Evolutionary conservation across 495 filamentous ascomycete species (phyloP).

Genomic region (Bacidia rubella): DNA sequence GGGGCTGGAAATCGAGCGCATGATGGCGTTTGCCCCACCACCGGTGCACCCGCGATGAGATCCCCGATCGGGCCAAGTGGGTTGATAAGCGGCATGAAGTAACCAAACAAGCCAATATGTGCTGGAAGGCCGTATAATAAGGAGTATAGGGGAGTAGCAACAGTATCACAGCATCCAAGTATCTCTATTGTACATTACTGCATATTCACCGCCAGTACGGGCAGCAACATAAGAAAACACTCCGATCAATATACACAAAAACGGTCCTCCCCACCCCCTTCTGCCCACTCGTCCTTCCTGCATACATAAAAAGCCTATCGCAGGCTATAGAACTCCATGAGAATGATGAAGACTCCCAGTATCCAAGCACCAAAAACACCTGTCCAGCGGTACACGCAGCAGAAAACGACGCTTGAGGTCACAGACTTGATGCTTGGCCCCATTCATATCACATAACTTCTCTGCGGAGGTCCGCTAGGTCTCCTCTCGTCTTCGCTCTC

Average conservation of each 20-base stretch:
- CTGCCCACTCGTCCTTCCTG: too few relatives aligned
- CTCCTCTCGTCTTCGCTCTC: conserved; percentile 1
- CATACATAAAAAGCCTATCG: too few relatives aligned
- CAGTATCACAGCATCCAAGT: not conserved
- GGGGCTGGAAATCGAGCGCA: not conserved
- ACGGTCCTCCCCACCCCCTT: not conserved
- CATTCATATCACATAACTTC: conserved; percentile 2
- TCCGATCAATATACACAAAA: not conserved
- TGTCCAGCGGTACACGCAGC: not conserved
- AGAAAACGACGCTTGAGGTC: not conserved
- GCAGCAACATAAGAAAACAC: not conserved
- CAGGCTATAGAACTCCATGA: too few relatives aligned
- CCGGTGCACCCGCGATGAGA: not conserved
- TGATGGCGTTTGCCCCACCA: not conserved
- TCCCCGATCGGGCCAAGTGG: too few relatives aligned
- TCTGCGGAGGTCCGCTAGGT: too few relatives aligned
- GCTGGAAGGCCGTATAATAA: too few relatives aligned
- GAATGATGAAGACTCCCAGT: not conserved
- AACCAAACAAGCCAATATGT: too few relatives aligned
- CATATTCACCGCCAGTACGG: not conserved
- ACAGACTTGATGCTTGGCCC: not conserved
- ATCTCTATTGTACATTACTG: not conserved
- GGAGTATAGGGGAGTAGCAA: too few relatives aligned
- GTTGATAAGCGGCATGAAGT: too few relatives aligned
- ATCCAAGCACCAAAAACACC: not conserved